Evolutionary conservation across 805 yeast genomes (phyloP).

Genomic region (Sugiyamaella americana): DNA sequence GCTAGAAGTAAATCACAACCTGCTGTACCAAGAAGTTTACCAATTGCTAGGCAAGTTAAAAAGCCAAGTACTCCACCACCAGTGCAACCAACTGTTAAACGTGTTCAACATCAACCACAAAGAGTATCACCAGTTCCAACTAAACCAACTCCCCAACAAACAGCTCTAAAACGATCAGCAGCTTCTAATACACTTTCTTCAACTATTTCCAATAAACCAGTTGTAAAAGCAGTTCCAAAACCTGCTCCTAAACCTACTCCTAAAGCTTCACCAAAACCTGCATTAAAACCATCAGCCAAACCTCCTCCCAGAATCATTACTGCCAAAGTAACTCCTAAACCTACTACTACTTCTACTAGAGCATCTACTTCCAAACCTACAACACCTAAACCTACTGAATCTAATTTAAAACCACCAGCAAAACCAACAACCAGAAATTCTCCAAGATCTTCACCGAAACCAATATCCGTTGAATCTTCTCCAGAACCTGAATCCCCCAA

Average conservation of each 20-base stretch:
- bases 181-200: not conserved
- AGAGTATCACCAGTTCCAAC: not conserved
- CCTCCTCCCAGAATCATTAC: slow-evolving; percentile 1
- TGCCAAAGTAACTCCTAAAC: not conserved
- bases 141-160: not conserved
- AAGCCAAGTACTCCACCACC: not conserved
- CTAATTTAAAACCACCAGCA: not conserved
- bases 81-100: not conserved
- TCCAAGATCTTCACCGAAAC: not conserved
- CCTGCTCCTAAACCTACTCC: not conserved
- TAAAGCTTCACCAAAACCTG: not conserved
- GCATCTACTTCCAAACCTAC: not conserved
- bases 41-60: not conserved
- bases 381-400: not conserved
- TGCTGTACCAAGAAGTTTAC: slow-evolving; percentile 3
- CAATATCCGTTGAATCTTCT: not conserved
- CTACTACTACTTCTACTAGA: not conserved
- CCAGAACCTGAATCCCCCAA: slow-evolving; percentile 13
- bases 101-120: not conserved
- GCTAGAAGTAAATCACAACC: not conserved
- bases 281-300: not conserved
- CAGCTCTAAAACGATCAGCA: too few relatives aligned
- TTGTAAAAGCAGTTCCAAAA: not conserved
- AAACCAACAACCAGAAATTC: not conserved
- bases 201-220: too few relatives aligned